phyloP scores from a whole-genome alignment of 306 rosid genomes.

The Fragaria iinumae region DNA sequence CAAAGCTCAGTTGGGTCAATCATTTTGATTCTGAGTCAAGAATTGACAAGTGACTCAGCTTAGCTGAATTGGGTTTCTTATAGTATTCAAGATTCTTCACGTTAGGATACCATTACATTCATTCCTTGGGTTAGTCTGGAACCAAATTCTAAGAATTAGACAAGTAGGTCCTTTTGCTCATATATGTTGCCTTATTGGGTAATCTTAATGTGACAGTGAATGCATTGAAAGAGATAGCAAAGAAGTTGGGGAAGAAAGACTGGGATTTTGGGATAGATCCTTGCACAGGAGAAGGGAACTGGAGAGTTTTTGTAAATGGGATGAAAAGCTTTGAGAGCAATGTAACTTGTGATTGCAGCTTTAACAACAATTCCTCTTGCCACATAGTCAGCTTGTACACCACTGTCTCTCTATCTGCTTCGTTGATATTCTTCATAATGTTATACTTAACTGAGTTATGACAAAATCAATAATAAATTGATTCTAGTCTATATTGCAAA shows the following conservation, averaged over 20 bases:
- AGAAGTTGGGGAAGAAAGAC: constrained; percentile 72
- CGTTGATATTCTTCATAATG: neutral
- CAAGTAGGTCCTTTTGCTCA: constrained; percentile 3
- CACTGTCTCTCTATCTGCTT: neutral
- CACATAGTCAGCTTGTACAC: constrained; percentile 71
- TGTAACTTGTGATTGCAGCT: constrained; percentile 62
- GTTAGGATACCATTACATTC: too few relatives aligned
- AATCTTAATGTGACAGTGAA: constrained; percentile 48
- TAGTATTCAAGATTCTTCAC: neutral
- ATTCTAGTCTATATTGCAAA: neutral
- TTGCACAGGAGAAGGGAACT: constrained; percentile 66
- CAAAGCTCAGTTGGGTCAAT: neutral
- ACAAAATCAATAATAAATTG: neutral
- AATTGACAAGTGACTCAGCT: neutral
- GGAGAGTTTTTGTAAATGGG: constrained; percentile 38
- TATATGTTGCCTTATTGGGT: neutral
- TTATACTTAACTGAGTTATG: neutral
- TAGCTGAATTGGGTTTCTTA: constrained; percentile 6
- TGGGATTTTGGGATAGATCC: constrained; percentile 84
- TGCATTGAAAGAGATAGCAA: constrained; percentile 66
- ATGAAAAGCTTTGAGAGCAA: constrained; percentile 54
- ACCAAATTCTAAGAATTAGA: neutral
- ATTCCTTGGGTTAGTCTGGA: neutral
- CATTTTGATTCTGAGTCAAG: neutral
- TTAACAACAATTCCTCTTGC: constrained; percentile 66